phyloP scores from a whole-genome alignment of 1,284 basidiomycete species.

The Schizopora paradoxa region DNA sequence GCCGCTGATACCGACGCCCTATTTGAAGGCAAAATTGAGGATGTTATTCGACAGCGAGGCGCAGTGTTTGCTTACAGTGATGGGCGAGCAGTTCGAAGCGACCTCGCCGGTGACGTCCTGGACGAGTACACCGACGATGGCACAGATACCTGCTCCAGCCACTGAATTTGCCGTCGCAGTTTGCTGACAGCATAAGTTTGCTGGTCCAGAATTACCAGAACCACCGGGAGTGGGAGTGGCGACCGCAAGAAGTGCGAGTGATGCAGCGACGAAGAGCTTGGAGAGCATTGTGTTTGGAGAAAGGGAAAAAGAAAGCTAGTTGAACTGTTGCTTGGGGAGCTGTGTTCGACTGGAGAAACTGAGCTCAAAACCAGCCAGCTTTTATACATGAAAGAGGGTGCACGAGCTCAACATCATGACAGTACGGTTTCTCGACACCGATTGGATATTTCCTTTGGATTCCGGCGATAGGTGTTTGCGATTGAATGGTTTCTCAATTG shows the following conservation, averaged over 20 bases:
- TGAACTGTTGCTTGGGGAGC: too few relatives aligned
- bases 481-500: too few relatives aligned
- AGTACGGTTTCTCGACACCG: too few relatives aligned
- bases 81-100: slow-evolving; percentile 13
- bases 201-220: slow-evolving; percentile 11
- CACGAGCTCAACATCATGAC: too few relatives aligned
- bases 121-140: slow-evolving; percentile 7
- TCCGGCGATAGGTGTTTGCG: too few relatives aligned
- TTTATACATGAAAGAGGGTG: too few relatives aligned
- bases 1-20: slow-evolving; percentile 12
- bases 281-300: too few relatives aligned
- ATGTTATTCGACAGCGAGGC: neutral
- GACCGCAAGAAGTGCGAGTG: slow-evolving; percentile 18
- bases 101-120: slow-evolving; percentile 4
- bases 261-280: slow-evolving; percentile 14
- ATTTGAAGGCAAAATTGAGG: neutral
- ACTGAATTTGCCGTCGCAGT: neutral
- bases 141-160: neutral
- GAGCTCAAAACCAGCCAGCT: too few relatives aligned
- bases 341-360: too few relatives aligned
- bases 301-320: too few relatives aligned
- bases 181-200: slow-evolving; percentile 9
- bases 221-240: slow-evolving; percentile 11
- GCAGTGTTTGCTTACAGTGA: slow-evolving; percentile 5
- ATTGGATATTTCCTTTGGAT: too few relatives aligned